Evolutionary conservation across 495 filamentous ascomycete genomes (phyloP).

Genomic region (Podospora pseudocomata): DNA sequence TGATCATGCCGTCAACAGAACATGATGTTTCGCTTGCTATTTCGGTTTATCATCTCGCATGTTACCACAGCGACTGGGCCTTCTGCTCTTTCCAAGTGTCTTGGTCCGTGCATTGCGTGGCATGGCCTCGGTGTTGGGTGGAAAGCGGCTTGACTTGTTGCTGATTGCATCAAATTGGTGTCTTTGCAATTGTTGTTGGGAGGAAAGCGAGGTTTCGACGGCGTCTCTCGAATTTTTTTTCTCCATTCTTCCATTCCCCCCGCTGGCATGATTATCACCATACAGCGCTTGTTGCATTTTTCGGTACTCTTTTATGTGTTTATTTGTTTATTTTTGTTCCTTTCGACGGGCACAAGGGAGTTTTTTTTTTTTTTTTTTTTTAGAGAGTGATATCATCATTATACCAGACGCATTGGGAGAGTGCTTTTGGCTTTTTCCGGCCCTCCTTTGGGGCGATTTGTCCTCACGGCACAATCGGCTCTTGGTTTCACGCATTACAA

Average conservation of each 20-base stretch:
- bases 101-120: background rate
- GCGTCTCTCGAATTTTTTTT: background rate
- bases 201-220: background rate
- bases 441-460: constrained; percentile 24
- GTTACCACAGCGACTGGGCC: background rate
- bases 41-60: background rate
- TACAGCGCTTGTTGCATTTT: constrained; percentile 6
- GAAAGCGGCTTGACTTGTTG: background rate
- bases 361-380: constrained; percentile 24
- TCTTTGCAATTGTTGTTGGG: background rate
- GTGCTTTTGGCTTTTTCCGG: constrained; percentile 19
- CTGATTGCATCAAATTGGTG: background rate
- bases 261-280: background rate
- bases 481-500: constrained; percentile 24
- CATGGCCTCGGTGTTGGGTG: background rate
- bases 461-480: constrained; percentile 26
- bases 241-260: background rate
- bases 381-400: constrained; percentile 17
- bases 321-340: constrained; percentile 14
- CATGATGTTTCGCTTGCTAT: background rate
- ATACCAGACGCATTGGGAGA: constrained; percentile 12
- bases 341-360: constrained; percentile 15
- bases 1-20: background rate
- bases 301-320: background rate
- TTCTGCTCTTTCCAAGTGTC: background rate